Evolutionary conservation across 2,329 filamentous ascomycete species (phyloP).

Genomic region (Venturia asperata): DNA sequence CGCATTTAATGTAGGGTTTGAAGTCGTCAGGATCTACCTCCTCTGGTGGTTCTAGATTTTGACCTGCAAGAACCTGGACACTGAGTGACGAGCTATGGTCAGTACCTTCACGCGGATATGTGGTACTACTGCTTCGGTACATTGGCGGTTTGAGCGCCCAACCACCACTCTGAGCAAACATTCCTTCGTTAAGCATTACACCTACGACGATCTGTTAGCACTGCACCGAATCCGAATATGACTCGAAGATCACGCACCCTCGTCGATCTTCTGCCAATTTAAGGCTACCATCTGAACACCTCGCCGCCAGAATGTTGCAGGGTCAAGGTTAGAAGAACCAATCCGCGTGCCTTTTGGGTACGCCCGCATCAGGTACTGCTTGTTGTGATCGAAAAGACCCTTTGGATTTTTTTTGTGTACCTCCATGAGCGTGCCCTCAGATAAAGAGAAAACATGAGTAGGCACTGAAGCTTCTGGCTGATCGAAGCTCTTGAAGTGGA

Average conservation of each 20-base stretch:
- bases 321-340: constrained; percentile 79
- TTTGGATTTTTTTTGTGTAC: constrained; percentile 49
- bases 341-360: constrained; percentile 81
- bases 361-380: constrained; percentile 72
- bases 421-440: constrained; percentile 59
- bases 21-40: constrained; percentile 52
- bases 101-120: constrained; percentile 31
- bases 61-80: constrained; percentile 69
- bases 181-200: constrained; percentile 93
- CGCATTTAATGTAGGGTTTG: constrained; percentile 68
- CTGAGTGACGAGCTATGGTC: constrained; percentile 44
- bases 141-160: constrained; percentile 80
- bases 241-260: constrained; percentile 29
- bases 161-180: constrained; percentile 75
- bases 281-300: constrained; percentile 87
- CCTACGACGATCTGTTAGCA: constrained; percentile 37
- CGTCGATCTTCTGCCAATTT: constrained; percentile 89
- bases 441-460: constrained; percentile 58
- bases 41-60: constrained; percentile 59
- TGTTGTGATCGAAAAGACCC: constrained; percentile 73
- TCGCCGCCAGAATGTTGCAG: constrained; percentile 75
- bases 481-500: constrained; percentile 67
- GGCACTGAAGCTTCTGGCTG: constrained; percentile 53
- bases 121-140: constrained; percentile 46
- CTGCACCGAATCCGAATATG: neutral